Conservation (phyloP, 1,284 basidiomycete species). For the Microbotryum lychnidis-dioicae region DNA sequence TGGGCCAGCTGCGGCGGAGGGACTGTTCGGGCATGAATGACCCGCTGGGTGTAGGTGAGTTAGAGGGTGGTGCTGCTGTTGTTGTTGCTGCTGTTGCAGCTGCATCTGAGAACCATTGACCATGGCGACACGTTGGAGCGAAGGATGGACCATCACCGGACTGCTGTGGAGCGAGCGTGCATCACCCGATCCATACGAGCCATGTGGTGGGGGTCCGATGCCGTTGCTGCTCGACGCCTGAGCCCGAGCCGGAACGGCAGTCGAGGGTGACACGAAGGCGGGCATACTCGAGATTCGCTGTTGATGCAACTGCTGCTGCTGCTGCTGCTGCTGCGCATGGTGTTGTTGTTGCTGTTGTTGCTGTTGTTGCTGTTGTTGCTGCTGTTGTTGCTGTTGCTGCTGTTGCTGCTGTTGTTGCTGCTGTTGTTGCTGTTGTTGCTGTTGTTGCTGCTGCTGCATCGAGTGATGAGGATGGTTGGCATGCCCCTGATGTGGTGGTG, state of each 20-base stretch:
- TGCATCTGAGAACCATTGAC: background rate
- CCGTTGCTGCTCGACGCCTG: background rate
- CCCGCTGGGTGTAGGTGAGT: background rate
- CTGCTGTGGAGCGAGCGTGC: background rate
- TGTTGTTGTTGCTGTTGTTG: background rate
- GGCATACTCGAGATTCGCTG: background rate
- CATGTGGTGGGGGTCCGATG: background rate
- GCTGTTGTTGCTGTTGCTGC: background rate
- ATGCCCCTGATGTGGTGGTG: no score
- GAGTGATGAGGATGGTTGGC: background rate
- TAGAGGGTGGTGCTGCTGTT: background rate
- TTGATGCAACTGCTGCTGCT: conserved; percentile 5
- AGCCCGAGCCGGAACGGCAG: background rate
- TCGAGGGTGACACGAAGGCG: background rate
- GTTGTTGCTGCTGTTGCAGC: background rate
- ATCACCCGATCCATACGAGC: background rate
- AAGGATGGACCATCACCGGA: background rate
- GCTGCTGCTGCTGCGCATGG: conserved; percentile 1
- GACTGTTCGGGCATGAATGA: no score
- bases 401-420: background rate
- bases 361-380: background rate
- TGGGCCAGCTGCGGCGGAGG: no score
- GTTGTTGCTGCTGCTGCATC: background rate
- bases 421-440: background rate
- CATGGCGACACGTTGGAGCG: background rate